Evolutionary conservation across 441 rosid genomes (phyloP), one percentile per base, ranked within the genome.

Genomic region (Arabidopsis hybrid): DNA sequence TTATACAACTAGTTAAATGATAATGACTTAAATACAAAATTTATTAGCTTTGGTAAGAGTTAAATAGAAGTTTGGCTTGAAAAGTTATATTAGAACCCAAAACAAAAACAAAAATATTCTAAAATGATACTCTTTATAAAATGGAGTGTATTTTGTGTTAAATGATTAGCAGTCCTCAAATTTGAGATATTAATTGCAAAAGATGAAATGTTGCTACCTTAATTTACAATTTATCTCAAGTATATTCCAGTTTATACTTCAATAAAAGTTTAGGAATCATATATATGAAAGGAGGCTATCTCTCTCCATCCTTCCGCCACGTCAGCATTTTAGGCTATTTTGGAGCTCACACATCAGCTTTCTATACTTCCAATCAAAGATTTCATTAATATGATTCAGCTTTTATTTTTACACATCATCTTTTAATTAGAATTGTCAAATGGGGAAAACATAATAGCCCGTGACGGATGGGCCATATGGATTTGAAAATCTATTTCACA

Each of bases 121-220:
- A 12, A 46, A 21, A 51, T 11, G 4, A 29, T 6, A 53, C n/a
- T 29, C 17, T 45, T 51, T 29, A 1, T 12, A 12, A 29, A 29
- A 12, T 12, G 4, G 16, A 53, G 9, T 2, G 14, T 12, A 53
- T 12, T 53, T 26, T 55, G 36, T 55, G 58, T 26, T 26, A 52
- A 5, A 21, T 10, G 3, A 26, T 29, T 12, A 1, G 17, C 31
- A 31, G 17, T 55, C 17, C 17, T 6, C 60, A 55, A 13, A 31
- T 29, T 53, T 53, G 38, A 53, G 8, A 53, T 53, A 53, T 26
- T 13, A 7, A 7, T 56, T 13, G 40, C 18, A 56, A 4, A 14
- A 56, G 42, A 56, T 56, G 61, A 56, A 34, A 32, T 34, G 40
- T 14, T 56, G 42, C 40, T 32, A 56, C 21, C 12, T 56, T 56